Conservation (phyloP, 306 rosid species). For the Medicago arabica region DNA sequence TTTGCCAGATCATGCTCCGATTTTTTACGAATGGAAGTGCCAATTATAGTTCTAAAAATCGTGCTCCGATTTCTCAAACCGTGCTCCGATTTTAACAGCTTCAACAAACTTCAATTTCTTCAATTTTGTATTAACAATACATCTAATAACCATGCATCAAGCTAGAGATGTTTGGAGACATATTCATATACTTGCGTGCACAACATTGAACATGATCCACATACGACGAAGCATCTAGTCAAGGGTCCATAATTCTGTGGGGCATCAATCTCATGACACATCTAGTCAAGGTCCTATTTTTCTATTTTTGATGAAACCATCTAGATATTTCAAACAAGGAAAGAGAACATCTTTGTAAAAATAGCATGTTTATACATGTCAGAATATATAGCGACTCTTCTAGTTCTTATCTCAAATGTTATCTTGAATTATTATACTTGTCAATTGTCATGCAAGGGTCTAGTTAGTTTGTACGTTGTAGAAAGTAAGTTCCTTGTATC, state of each 20-base stretch:
- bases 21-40: no score
- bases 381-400: constrained; percentile 11
- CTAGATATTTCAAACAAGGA: constrained; percentile 30
- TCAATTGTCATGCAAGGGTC: constrained; percentile 36
- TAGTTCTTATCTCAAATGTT: constrained; percentile 39
- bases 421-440: constrained; percentile 33
- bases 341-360: constrained; percentile 5
- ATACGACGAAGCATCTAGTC: constrained; percentile 39
- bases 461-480: constrained; percentile 17
- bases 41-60: no score
- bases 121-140: no score
- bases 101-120: no score
- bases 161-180: constrained; percentile 35
- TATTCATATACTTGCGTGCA: constrained; percentile 22
- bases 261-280: constrained; percentile 38
- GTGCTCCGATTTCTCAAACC: no score
- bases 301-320: constrained; percentile 34
- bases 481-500: constrained; percentile 1
- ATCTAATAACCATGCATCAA: not conserved
- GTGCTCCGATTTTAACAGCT: no score
- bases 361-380: constrained; percentile 14
- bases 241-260: constrained; percentile 48
- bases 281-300: constrained; percentile 16
- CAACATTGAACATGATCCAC: constrained; percentile 13
- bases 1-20: no score